phyloP scores from a whole-genome alignment of 495 filamentous ascomycete species.

The Gamarada debralockiae region DNA sequence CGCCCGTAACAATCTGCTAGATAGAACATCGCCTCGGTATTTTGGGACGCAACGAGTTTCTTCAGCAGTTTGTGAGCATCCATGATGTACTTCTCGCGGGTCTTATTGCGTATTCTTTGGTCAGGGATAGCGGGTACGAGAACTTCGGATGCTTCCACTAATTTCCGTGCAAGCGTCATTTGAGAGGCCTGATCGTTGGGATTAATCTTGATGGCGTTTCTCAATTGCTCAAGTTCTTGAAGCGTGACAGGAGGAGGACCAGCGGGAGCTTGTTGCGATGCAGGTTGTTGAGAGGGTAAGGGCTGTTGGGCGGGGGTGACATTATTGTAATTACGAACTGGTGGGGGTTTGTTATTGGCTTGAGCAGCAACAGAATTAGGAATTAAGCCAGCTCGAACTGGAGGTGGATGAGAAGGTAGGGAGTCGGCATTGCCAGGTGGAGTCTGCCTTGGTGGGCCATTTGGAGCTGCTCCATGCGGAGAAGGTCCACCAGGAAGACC shows the following conservation, averaged over 20 bases:
- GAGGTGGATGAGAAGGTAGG: slow-evolving; percentile 73
- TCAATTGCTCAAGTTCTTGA: slow-evolving; percentile 72
- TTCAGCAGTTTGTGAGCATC: slow-evolving; percentile 90
- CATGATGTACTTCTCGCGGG: slow-evolving; percentile 75
- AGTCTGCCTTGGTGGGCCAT: slow-evolving; percentile 33
- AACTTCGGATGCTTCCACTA: slow-evolving; percentile 78
- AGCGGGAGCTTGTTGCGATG: slow-evolving; percentile 57
- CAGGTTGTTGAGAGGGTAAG: slow-evolving; percentile 25
- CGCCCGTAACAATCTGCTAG: slow-evolving; percentile 86
- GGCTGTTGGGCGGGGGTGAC: slow-evolving; percentile 28
- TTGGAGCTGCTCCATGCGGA: slow-evolving; percentile 23
- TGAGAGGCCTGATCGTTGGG: slow-evolving; percentile 68
- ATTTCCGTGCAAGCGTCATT: slow-evolving; percentile 74
- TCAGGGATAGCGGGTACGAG: slow-evolving; percentile 73
- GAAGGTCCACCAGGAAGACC: slow-evolving; percentile 21
- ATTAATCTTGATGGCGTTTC: slow-evolving; percentile 59
- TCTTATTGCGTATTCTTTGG: slow-evolving; percentile 65
- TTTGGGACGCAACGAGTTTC: slow-evolving; percentile 63
- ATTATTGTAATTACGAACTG: slow-evolving; percentile 68
- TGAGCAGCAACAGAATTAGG: slow-evolving; percentile 46
- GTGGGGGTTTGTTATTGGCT: slow-evolving; percentile 49
- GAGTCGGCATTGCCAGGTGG: slow-evolving; percentile 20
- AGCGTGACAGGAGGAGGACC: slow-evolving; percentile 63
- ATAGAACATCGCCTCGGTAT: slow-evolving; percentile 89
- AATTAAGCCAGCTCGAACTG: slow-evolving; percentile 74